Conservation (phyloP, 768 basidiomycete species). For the Phanerochaete sordida region DNA sequence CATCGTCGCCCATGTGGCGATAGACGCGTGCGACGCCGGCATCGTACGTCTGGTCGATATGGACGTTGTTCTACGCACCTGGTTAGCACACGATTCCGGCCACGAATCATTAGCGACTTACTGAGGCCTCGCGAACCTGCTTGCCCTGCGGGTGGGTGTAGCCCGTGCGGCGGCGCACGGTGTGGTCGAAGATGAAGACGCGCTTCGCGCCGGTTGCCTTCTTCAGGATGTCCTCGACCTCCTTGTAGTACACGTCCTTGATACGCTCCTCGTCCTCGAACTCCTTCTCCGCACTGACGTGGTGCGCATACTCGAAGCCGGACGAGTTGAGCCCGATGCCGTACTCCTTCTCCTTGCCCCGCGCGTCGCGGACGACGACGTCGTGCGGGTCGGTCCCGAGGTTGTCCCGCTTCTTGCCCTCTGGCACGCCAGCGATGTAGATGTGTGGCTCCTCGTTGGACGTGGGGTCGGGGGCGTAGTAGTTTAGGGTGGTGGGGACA, state of each 20-base stretch:
- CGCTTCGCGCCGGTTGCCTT: conserved; percentile 34
- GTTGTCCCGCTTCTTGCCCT: conserved; percentile 24
- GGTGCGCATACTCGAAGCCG: conserved; percentile 41
- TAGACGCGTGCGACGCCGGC: conserved; percentile 35
- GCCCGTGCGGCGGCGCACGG: conserved; percentile 25
- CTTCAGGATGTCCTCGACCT: conserved; percentile 40
- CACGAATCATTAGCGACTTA: conserved; percentile 14
- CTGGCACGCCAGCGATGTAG: conserved; percentile 23
- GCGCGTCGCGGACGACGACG: conserved; percentile 28
- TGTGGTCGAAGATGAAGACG: conserved; percentile 44
- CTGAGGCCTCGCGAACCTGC: conserved; percentile 28
- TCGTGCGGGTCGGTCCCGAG: conserved; percentile 24
- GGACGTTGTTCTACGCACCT: conserved; percentile 31
- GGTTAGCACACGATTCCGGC: neutral
- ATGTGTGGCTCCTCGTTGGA: conserved; percentile 31
- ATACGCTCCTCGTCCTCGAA: conserved; percentile 39
- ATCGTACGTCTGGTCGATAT: conserved; percentile 42
- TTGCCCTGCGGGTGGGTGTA: conserved; percentile 3
- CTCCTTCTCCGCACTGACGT: conserved; percentile 33
- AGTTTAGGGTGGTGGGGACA: conserved; percentile 37
- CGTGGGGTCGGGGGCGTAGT: conserved; percentile 22
- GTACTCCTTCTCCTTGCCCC: conserved; percentile 27
- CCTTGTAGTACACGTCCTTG: conserved; percentile 35
- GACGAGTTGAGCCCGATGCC: conserved; percentile 30
- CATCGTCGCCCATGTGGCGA: conserved; percentile 36